phyloP scores from a whole-genome alignment of 78 protist genomes.

The Ministeria vibrans region DNA sequence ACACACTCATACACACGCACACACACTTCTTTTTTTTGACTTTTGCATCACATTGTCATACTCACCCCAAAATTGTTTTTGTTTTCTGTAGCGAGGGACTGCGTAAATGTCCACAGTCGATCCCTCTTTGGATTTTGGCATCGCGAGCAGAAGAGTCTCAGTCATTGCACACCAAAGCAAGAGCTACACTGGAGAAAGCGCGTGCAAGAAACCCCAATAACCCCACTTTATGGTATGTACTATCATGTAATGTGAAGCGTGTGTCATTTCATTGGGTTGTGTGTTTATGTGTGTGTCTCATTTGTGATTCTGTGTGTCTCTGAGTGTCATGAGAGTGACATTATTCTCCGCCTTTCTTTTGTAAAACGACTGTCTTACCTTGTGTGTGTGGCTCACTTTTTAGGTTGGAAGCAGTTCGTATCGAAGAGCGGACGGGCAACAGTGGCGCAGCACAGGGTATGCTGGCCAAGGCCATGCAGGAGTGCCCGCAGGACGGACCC shows the following conservation, averaged over 20 bases:
- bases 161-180: constrained; percentile 17
- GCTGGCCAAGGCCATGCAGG: constrained; percentile 66
- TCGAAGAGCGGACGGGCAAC: constrained; percentile 40
- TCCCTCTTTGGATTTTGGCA: constrained; percentile 71
- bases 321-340: background rate
- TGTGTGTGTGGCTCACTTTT: background rate
- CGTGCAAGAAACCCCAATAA: constrained; percentile 34
- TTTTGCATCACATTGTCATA: too few relatives aligned
- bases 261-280: background rate
- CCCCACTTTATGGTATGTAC: constrained; percentile 63
- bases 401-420: constrained; percentile 21
- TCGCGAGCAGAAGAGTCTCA: constrained; percentile 39
- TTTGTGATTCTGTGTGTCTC: background rate
- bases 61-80: too few relatives aligned
- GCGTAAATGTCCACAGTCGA: constrained; percentile 34
- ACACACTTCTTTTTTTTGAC: too few relatives aligned
- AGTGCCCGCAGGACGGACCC: constrained; percentile 75
- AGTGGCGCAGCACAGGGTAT: constrained; percentile 22
- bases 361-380: background rate
- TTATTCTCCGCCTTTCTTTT: background rate
- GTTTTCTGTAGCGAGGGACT: too few relatives aligned
- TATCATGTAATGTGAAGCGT: background rate
- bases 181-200: constrained; percentile 68
- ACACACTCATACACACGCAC: too few relatives aligned
- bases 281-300: background rate